Conservation (phyloP, 805 yeast species). For the Blastobotrys attinorum region DNA sequence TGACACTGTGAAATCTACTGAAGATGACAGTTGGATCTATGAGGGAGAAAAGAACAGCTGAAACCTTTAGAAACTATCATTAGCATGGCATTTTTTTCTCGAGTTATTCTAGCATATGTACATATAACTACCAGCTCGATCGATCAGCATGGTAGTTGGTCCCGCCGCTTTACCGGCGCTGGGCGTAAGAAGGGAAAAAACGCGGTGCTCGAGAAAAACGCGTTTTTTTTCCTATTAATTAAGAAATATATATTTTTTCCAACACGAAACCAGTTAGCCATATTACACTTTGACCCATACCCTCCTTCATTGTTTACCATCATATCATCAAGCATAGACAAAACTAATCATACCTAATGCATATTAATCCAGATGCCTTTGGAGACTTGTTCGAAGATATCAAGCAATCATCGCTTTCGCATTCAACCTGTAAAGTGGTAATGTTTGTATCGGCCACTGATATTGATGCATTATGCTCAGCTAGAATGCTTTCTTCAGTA, state of each 20-base stretch:
- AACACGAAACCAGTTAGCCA: background rate
- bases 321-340: no score
- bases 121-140: no score
- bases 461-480: conserved; percentile 87
- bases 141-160: no score
- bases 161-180: no score
- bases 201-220: no score
- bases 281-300: no score
- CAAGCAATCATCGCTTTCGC: conserved; percentile 66
- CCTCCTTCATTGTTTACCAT: no score
- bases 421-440: conserved; percentile 84
- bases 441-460: conserved; percentile 84
- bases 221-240: no score
- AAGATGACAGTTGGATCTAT: background rate
- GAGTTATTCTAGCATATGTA: no score
- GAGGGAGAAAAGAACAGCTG: background rate
- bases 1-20: background rate
- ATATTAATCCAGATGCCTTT: conserved; percentile 63
- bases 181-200: no score
- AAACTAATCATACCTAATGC: no score
- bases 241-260: no score
- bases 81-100: background rate
- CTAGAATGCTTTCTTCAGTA: conserved; percentile 62
- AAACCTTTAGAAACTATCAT: background rate
- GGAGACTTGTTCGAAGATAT: conserved; percentile 60